Evolutionary conservation across 148 eudicot species (phyloP).

Genomic region (Oxyria digyna): DNA sequence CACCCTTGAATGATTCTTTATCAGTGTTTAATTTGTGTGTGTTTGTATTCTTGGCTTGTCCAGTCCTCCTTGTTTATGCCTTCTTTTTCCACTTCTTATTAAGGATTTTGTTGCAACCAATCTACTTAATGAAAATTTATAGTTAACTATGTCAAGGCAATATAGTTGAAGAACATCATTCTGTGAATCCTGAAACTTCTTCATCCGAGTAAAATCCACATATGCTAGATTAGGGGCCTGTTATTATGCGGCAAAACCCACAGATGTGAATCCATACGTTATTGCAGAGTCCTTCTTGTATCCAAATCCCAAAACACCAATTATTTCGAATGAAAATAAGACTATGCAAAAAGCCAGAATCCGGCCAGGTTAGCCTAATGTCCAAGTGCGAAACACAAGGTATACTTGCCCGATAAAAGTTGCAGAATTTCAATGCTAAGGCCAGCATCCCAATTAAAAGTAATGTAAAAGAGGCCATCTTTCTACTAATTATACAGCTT

Average conservation of each 20-base stretch:
- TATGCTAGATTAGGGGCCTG: no score
- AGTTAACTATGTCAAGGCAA: neutral
- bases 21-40: neutral
- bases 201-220: no score
- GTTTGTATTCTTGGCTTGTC: neutral
- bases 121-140: neutral
- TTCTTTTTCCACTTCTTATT: neutral
- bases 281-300: neutral
- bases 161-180: neutral
- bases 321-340: neutral
- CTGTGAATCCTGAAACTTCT: neutral
- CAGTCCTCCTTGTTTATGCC: neutral
- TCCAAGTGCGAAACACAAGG: neutral
- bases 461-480: neutral
- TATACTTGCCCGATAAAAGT: conserved; percentile 1
- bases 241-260: no score
- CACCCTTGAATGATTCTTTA: neutral
- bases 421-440: neutral
- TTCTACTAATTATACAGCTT: neutral
- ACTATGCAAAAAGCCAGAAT: neutral
- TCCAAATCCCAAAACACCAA: neutral
- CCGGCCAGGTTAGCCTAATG: neutral
- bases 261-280: no score
- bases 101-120: neutral
- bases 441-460: neutral